Percentiles rank a stretch among this genome's conserved stretches.
Evolutionary conservation across 345 rosid species (phyloP).

Genomic region (Rhodamnia rubescens): DNA sequence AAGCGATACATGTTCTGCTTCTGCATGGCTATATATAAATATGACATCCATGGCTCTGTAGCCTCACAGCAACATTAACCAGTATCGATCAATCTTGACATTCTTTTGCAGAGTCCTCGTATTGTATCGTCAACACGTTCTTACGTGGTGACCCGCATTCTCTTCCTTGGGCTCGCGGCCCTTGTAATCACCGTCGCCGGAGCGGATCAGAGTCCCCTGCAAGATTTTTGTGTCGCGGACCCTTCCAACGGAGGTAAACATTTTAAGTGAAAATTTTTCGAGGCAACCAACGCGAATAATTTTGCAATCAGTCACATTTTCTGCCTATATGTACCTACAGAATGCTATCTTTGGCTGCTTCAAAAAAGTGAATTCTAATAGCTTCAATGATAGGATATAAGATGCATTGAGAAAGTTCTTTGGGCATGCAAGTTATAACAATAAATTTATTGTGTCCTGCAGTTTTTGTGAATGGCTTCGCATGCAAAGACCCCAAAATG

Average conservation of each 20-base stretch:
- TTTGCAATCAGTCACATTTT: no score
- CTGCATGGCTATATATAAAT: not conserved
- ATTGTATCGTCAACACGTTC: not conserved
- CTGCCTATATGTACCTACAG: not conserved
- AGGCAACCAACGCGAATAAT: not conserved
- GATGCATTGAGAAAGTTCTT: not conserved
- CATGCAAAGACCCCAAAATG: not conserved
- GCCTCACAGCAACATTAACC: not conserved
- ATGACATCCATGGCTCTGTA: not conserved
- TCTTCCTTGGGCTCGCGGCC: not conserved
- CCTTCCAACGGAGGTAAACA: not conserved
- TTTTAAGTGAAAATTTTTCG: not conserved
- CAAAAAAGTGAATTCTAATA: no score
- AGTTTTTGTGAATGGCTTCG: conserved; percentile 1
- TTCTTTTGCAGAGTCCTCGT: not conserved
- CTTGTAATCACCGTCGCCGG: not conserved
- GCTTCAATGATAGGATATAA: no score
- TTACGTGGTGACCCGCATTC: not conserved
- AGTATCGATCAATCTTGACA: not conserved
- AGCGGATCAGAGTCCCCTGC: conserved; percentile 4
- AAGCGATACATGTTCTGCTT: not conserved
- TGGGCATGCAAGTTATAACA: not conserved
- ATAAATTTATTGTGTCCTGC: not conserved
- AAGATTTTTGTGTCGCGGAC: conserved; percentile 10
- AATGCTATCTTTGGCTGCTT: no score